Evolutionary conservation across 192 early-diverging fungal species (phyloP).

Genomic region (Martensiomyces pterosporus): DNA sequence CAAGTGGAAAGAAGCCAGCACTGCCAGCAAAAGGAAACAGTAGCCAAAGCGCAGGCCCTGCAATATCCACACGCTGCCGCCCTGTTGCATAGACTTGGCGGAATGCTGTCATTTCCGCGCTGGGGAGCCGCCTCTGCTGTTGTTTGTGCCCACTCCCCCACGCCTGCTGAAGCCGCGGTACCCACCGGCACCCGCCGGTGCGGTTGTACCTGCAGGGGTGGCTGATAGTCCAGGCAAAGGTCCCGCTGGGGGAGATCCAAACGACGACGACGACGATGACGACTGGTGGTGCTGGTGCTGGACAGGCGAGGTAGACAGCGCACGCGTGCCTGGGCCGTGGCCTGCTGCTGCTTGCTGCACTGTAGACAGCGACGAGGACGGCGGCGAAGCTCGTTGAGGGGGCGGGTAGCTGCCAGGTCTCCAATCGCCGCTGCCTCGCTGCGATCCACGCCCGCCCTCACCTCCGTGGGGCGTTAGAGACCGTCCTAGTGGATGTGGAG

Average conservation of each 20-base stretch:
- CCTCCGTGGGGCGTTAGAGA: conserved; percentile 14
- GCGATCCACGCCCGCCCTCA: conserved; percentile 1
- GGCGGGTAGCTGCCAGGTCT: conserved; percentile 12
- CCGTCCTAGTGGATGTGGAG: conserved; percentile 8
- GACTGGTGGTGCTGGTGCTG: conserved; percentile 6
- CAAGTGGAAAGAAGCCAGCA: too few species aligned
- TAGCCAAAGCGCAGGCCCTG: too few species aligned
- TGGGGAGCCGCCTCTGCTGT: background rate
- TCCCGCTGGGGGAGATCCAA: conserved; percentile 1
- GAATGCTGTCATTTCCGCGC: background rate
- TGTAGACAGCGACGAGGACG: conserved; percentile 12
- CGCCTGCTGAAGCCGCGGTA: background rate
- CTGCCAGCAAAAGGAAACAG: too few species aligned
- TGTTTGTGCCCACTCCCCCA: background rate
- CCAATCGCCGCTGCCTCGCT: conserved; percentile 21
- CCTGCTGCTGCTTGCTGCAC: too few species aligned
- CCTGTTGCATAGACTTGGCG: background rate
- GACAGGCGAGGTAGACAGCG: conserved; percentile 12
- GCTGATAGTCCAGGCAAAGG: background rate
- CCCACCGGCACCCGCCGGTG: background rate
- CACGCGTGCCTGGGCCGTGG: conserved; percentile 2
- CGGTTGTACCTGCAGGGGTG: background rate
- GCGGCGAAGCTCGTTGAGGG: too few species aligned
- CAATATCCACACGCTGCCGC: too few species aligned
- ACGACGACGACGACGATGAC: too few species aligned